These are phyloP conservation scores for Platanthera guangdongensis DNA, from an alignment of 106 monocot species.

Conservation along the genomic window DNA sequence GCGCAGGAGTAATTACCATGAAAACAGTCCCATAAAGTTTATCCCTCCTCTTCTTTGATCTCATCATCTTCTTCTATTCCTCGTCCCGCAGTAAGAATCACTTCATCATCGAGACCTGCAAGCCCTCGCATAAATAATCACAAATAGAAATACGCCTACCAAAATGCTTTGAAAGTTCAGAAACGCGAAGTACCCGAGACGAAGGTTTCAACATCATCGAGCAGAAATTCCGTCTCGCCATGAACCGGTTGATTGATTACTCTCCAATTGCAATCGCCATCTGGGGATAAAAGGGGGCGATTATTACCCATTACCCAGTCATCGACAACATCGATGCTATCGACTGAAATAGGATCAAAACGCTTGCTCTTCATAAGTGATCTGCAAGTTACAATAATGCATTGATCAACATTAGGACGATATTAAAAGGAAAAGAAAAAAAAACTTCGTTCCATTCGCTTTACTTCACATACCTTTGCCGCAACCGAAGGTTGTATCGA, in stretches of 20 bases:
- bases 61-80: constrained; percentile 38
- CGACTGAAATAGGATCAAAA: constrained; percentile 62
- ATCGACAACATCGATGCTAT: constrained; percentile 38
- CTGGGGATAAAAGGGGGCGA: constrained; percentile 20
- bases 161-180: background rate
- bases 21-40: no score
- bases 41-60: constrained; percentile 29
- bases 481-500: constrained; percentile 77
- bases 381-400: constrained; percentile 24
- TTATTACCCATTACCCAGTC: constrained; percentile 70
- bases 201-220: constrained; percentile 51
- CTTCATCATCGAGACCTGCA: constrained; percentile 54
- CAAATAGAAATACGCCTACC: background rate
- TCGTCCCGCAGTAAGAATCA: constrained; percentile 31
- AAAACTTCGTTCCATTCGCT: no score
- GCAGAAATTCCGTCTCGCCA: constrained; percentile 14
- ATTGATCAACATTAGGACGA: background rate
- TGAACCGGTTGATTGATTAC: constrained; percentile 40
- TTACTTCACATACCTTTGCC: constrained; percentile 49
- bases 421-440: no score
- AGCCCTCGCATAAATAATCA: background rate
- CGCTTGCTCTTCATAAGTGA: constrained; percentile 30
- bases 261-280: constrained; percentile 59
- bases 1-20: no score
- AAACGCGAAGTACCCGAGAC: constrained; percentile 30